Conservation (phyloP, 208 protist species). For the Trypanosoma scelopori region DNA sequence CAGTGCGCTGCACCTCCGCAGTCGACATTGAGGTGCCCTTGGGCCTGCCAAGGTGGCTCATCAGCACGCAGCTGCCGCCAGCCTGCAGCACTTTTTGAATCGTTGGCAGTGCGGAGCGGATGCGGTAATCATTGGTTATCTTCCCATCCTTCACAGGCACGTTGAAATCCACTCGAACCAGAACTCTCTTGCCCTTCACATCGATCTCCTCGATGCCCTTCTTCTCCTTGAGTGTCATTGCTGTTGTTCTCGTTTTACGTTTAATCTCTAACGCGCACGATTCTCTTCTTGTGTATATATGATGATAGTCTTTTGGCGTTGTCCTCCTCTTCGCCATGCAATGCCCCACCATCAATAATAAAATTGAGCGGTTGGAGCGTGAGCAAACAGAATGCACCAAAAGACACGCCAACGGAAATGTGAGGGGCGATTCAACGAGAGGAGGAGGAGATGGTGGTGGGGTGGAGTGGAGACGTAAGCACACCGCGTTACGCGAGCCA, state of each 20-base stretch:
- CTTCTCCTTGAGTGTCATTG: slow-evolving; percentile 66
- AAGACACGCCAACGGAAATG: too few species aligned
- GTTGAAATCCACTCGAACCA: slow-evolving; percentile 98
- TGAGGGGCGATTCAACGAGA: too few species aligned
- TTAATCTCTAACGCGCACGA: background rate
- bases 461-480: too few species aligned
- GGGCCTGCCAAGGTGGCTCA: slow-evolving; percentile 95
- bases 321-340: too few species aligned
- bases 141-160: slow-evolving; percentile 95
- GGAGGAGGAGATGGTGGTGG: too few species aligned
- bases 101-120: slow-evolving; percentile 94
- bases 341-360: too few species aligned
- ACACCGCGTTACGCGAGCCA: too few species aligned
- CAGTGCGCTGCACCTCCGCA: background rate
- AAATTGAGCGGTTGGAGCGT: too few species aligned
- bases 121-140: slow-evolving; percentile 96
- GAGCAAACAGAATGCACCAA: too few species aligned
- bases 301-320: background rate
- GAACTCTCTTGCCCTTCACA: slow-evolving; percentile 93
- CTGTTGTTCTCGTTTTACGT: background rate
- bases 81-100: slow-evolving; percentile 64
- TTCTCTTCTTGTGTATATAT: background rate
- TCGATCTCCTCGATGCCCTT: slow-evolving; percentile 72
- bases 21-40: slow-evolving; percentile 60
- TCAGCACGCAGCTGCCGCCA: slow-evolving; percentile 53